Evolutionary conservation across 2,329 filamentous ascomycete species (phyloP), one percentile per base, ranked within the genome.

Genomic region (Penicillium griseofulvum): DNA sequence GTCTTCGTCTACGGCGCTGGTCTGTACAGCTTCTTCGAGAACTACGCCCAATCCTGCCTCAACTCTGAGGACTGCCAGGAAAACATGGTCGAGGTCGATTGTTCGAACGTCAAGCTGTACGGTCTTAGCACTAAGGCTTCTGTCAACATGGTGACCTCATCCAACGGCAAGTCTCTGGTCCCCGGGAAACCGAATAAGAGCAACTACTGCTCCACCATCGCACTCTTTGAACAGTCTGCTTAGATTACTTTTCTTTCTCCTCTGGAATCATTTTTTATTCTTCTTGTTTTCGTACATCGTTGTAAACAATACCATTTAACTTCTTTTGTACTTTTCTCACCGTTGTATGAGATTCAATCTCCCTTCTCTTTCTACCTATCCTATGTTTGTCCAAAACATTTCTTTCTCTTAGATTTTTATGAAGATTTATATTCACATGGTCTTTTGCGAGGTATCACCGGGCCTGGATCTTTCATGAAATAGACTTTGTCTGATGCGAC

Each of bases 1-100:
- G 71, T 91, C 17, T 84, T 82, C 68, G 75, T 91, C 65, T 90
- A 87, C 67, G 89, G 89, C 43, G 87, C 83, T 5, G 89, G 89
- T 26, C 76, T 92, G 56, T 93, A 93, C 80, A 87, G 82, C 62
- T 93, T 93, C 82, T 93, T 91, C 68, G 83, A 93, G 72, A 90
- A 91, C 79, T 93, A 93, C 74, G 78, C 75, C 36, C 87, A 91
- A 73, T 78, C 80, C 17, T 94, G 90, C 65, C 81, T 92, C 16
- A 72, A 74, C 36, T 80, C 80, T 10, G 82, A 89, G 70, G 83
- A 82, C 62, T 94, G 90, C 77, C 90, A 93, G 74, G 80, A 86
- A 55, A 87, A 91, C 74, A 91, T 94, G 76, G 81, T 92, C 44
- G 85, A 84, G 63, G 77, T 93, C 34, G 86, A 91, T 72, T 82